Percentiles rank a stretch among this genome's conserved stretches.
Conservation (phyloP, 2,329 filamentous ascomycete species). For the Colletotrichum acutatum region DNA sequence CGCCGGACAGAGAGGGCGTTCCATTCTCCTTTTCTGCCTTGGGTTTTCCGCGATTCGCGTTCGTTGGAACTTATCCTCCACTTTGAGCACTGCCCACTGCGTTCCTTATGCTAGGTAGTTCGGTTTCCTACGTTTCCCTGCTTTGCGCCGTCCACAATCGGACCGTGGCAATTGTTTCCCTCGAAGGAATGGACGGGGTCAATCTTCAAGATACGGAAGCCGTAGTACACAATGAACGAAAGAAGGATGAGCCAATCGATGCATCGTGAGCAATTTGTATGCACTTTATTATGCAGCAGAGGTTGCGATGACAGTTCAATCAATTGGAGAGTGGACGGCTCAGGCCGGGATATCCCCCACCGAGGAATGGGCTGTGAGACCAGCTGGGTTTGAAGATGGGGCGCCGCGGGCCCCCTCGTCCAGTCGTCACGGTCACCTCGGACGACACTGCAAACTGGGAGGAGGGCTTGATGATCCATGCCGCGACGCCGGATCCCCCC, state of each 20-base stretch:
- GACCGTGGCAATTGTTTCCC: too few relatives aligned
- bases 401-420: constrained; percentile 10
- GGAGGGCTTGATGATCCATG: constrained; percentile 22
- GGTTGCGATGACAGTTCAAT: too few relatives aligned
- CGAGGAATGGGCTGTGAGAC: constrained; percentile 24
- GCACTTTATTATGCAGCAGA: background rate
- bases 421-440: constrained; percentile 15
- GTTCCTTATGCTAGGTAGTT: background rate
- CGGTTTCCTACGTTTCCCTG: background rate
- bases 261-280: background rate
- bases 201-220: too few relatives aligned
- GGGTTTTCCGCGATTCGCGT: background rate
- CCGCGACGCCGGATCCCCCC: constrained; percentile 6
- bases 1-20: background rate
- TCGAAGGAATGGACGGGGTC: too few relatives aligned
- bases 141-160: too few relatives aligned
- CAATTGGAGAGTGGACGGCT: background rate
- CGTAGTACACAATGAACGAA: too few relatives aligned
- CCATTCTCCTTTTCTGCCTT: background rate
- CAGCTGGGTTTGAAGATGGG: constrained; percentile 25
- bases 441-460: constrained; percentile 22
- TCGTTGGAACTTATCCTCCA: background rate
- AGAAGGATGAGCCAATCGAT: background rate
- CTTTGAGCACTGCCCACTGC: background rate
- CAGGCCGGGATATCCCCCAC: constrained; percentile 14